Base-by-base conservation (phyloP, 345 rosid genomes). In the Psidium guajava region DNA sequence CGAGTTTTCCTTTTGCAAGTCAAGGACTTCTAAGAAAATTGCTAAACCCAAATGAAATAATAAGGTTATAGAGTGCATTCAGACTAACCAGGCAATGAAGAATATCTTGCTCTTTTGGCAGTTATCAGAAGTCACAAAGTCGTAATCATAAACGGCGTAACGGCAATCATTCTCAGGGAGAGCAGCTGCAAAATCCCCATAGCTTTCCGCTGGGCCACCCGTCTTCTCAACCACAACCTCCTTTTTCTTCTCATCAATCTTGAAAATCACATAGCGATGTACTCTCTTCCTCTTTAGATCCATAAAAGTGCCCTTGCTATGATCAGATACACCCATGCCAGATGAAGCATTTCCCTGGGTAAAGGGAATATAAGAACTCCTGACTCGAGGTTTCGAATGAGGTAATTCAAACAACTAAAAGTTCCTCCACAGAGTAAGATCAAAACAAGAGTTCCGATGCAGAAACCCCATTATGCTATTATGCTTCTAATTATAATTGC, bases 251-350 rank as follows among this genome's bases (percentile, higher is more conserved):
- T 69, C 77, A 9, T 69, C 77, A 69, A 69, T 69, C 24, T 69
- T 40, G 77, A 69, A 69, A 69, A 69, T 69, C 77, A 69, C 77
- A 20, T 69, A 69, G 77, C 77, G 77, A 16, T 69, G 77, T 44
- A 36, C 77, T 32, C 77, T 69, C 25, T 32, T 69, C 77, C 77
- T 69, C 47, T 69, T 69, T 18, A 69, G 47, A 36, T 69, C 77
- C 77, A 69, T 69, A 25, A 90, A 96, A 18, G 93, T 87, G 80
- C 87, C 86, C 64, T 89, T 91, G 93, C 93, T 94, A 81, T 90
- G 88, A 36, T 92, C 95, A 44, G 93, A 92, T 47, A 94, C 93
- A 1, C 95, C 95, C 94, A 96, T 92, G 52, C 96, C 98, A 5
- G 98, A 93, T 22, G 92, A 85, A 56, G 98, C 95, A 92, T 91